Conservation (phyloP, 2,329 filamentous ascomycete species). For the Xylariaceae sp. region DNA sequence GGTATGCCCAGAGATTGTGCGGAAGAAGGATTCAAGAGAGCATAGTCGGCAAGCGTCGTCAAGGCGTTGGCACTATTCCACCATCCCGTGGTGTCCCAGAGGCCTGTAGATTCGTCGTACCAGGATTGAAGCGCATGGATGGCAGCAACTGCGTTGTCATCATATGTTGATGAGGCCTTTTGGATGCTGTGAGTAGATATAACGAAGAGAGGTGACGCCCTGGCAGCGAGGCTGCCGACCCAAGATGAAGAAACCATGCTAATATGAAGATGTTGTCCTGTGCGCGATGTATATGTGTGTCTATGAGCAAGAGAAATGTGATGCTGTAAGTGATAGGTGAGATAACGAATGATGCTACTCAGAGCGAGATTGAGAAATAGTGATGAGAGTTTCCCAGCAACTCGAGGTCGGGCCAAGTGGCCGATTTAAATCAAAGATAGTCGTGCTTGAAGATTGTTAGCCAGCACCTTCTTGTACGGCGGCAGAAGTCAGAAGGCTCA, state of each 20-base stretch:
- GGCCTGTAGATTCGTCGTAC: not conserved
- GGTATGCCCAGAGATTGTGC: slow-evolving; percentile 22
- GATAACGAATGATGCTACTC: too few relatives aligned
- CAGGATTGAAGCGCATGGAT: not conserved
- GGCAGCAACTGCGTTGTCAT: not conserved
- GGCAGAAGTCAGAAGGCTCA: too few relatives aligned
- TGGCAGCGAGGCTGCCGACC: not conserved
- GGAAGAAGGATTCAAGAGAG: slow-evolving; percentile 11
- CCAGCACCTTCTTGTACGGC: too few relatives aligned
- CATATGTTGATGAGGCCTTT: not conserved
- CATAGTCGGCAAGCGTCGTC: slow-evolving; percentile 17
- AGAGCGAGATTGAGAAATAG: too few relatives aligned
- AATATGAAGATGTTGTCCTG: not conserved
- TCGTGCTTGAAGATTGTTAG: too few relatives aligned
- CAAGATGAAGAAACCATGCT: not conserved
- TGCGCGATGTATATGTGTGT: too few relatives aligned
- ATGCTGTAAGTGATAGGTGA: too few relatives aligned
- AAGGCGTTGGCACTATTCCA: not conserved
- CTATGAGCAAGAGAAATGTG: too few relatives aligned
- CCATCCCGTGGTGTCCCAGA: not conserved
- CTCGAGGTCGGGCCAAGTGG: too few relatives aligned
- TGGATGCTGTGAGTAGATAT: not conserved
- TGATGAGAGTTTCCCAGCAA: too few relatives aligned
- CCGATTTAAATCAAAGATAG: too few relatives aligned
- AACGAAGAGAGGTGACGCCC: not conserved